Base-by-base conservation (phyloP, 345 rosid genomes). In the Carallia brachiata region DNA sequence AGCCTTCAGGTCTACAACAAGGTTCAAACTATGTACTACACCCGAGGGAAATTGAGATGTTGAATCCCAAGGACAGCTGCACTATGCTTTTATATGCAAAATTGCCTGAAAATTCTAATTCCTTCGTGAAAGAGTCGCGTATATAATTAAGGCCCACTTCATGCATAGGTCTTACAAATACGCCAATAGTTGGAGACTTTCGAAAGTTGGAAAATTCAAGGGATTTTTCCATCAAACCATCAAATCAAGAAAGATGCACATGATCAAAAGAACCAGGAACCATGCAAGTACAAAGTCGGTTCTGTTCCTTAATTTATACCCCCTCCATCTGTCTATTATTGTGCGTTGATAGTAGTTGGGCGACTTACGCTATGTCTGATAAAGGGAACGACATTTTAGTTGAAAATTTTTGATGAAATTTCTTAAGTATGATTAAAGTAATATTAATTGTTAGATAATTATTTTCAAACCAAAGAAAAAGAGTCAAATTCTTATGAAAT, bases 141-240 rank as follows among this genome's bases (percentile, higher is more conserved):
- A 23, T 23, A 23, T 23, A 23, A 23, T 23, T 23, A 40, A 40
- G 48, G 48, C 16, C 50, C 16, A 12, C 50, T 12, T 7, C 16
- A 15, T 44, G 12, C 50, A 44, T 44, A 3, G 50, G 4, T 44
- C 50, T 44, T 44, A 4, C 55, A 52, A 52, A 19, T 15, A 17
- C 17, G 13, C 55, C 55, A 52, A 75, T 16, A 10, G 50, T 69
- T 48, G 61, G 65, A 73, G 71, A 73, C 78, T 74, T 78, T 32
- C 23, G 23, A 44, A 47, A 61, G 65, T 36, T 67, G 72, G 79
- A 79, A 82, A 74, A 73, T 82, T 82, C 84, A 78, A 80, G 76
- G 73, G 70, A 7, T 32, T 66, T 66, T 61, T 75, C 64, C 52
- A 67, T 53, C 54, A 28, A 61, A 75, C 61, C 78, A 71, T 62